Evolutionary conservation across 2,329 filamentous ascomycete genomes (phyloP).

Genomic region (Periconia sp.): DNA sequence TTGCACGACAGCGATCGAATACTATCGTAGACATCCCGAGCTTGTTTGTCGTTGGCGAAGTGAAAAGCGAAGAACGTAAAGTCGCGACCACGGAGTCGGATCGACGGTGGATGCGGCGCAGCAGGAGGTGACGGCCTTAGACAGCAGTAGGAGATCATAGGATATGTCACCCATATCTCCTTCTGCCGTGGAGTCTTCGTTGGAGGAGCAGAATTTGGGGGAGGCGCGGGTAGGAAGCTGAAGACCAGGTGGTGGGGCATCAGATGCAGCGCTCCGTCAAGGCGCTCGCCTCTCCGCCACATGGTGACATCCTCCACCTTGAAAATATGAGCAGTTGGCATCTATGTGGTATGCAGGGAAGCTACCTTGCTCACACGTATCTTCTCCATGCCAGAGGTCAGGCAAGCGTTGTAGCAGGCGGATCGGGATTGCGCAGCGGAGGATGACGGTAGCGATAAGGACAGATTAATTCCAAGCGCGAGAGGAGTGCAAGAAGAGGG

Average conservation of each 20-base stretch:
- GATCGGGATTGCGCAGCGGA: constrained; percentile 5
- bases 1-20: constrained; percentile 83
- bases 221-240: constrained; percentile 58
- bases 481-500: neutral
- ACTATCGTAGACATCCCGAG: constrained; percentile 85
- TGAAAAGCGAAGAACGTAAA: constrained; percentile 94
- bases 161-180: constrained; percentile 93
- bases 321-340: constrained; percentile 15
- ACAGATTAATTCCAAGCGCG: neutral
- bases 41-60: constrained; percentile 75
- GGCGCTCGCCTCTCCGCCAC: constrained; percentile 61
- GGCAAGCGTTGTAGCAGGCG: neutral
- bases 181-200: constrained; percentile 57
- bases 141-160: constrained; percentile 83
- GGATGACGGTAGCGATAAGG: neutral
- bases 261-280: constrained; percentile 66
- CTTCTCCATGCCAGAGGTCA: constrained; percentile 48
- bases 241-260: constrained; percentile 70
- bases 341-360: neutral
- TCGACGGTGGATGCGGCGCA: constrained; percentile 76
- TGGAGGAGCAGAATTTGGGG: constrained; percentile 40
- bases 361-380: constrained; percentile 55
- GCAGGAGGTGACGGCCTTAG: constrained; percentile 74
- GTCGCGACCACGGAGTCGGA: constrained; percentile 88
- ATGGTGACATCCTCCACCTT: constrained; percentile 68